A percentile compares a stretch with the other conserved stretches of the same genome.
Conservation (phyloP, 805 yeast species). For the Metschnikowia cerradonensis region DNA sequence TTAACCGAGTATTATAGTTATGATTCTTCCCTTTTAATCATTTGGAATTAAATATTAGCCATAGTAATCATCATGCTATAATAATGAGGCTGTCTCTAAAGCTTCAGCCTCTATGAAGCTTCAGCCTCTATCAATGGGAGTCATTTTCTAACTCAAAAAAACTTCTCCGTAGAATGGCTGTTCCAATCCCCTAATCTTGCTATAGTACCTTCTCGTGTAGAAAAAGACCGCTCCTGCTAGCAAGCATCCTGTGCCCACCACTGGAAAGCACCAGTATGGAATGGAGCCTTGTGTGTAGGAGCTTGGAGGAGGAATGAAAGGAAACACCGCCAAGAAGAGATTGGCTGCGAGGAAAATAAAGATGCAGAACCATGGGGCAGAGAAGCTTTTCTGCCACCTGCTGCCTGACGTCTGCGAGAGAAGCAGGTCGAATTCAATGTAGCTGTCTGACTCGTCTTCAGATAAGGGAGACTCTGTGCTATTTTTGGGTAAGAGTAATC, state of each 20-base stretch:
- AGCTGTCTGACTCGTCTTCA: constrained; percentile 11
- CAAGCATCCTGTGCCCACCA: constrained; percentile 47
- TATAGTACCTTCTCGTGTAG: constrained; percentile 12
- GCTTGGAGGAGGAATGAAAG: constrained; percentile 53
- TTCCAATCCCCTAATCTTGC: constrained; percentile 6
- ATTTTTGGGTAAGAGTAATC: not conserved
- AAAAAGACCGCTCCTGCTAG: constrained; percentile 36
- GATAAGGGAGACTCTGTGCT: not conserved
- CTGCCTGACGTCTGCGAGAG: constrained; percentile 4
- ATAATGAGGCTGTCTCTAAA: too few species aligned
- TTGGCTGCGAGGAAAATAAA: constrained; percentile 43
- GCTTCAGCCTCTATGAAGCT: too few species aligned
- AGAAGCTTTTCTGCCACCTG: constrained; percentile 10
- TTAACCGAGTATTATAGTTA: too few species aligned
- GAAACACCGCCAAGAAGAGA: constrained; percentile 49
- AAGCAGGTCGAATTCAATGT: constrained; percentile 18
- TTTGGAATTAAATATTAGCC: too few species aligned
- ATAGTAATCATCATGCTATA: too few species aligned
- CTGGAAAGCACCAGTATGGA: constrained; percentile 58
- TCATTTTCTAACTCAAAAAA: not conserved
- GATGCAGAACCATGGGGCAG: constrained; percentile 31
- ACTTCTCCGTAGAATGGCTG: constrained; percentile 18
- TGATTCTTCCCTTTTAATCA: too few species aligned
- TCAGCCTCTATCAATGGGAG: too few species aligned
- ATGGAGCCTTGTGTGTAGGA: constrained; percentile 24